Base-by-base conservation (phyloP, 2,329 filamentous ascomycete species). In the Phoma herbarum region DNA sequence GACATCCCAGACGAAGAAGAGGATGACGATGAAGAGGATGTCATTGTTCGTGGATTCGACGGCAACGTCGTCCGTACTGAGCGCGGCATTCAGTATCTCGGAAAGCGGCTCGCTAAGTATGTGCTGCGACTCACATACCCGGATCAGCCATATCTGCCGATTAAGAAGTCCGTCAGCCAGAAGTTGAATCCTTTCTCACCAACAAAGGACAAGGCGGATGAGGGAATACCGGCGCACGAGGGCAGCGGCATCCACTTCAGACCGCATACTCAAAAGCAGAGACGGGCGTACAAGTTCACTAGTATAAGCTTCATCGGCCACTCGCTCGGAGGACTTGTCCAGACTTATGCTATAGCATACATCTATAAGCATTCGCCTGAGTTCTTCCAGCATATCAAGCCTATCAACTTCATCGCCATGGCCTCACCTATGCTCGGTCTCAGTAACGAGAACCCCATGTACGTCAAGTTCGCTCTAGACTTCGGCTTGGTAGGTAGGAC, bases 361-460 rank as follows among this genome's bases (percentile, higher is more conserved):
- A 96, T 98, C 44, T 91, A 97, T 69, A 97, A 97, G 74, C 93
- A 98, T 75, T 96, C 92, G 0, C 94, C 94, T 1, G 81, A 89
- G 10, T 98, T 98, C 75, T 98, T 98, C 69, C 85, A 93, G 48
- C 81, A 88, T 5, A 96, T 97, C 68, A 86, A 88, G 63, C 94
- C 94, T 0, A 82, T 97, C 74, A 97, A 97, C 74, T 98, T 98
- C 72, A 90, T 98, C 64, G 85, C 90, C 26, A 81, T 98, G 66
- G 93, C 94, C 16, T 90, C 93, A 0, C 94, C 94, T 0, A 92
- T 97, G 65, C 80, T 98, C 1, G 94, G 94, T 0, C 81, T 98
- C 35, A 98, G 94, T 77, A 97, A 99, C 74, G 95, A 99, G 74
- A 99, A 99, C 68, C 95, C 95, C 0, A 84, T 98, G 56, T 99